Conservation (phyloP, 306 rosid species). For the Acmispon strigosus region DNA sequence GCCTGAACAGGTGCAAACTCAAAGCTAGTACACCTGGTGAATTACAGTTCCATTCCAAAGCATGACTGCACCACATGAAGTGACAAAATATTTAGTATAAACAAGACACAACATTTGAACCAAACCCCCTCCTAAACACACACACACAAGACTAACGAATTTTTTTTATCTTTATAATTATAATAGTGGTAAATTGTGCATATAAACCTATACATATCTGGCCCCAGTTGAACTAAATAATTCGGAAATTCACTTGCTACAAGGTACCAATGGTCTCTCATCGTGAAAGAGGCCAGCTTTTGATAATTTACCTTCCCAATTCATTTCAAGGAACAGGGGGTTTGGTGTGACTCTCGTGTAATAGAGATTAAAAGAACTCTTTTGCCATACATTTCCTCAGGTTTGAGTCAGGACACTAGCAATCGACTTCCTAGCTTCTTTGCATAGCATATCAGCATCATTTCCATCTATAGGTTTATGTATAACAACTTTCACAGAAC, state of each 20-base stretch:
- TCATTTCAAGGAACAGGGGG: slow-evolving; percentile 11
- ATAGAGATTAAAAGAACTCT: slow-evolving; percentile 14
- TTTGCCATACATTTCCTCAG: slow-evolving; percentile 29
- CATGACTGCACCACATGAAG: slow-evolving; percentile 18
- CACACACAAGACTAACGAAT: background rate
- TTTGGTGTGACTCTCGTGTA: background rate
- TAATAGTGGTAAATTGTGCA: background rate
- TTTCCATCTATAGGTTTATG: slow-evolving; percentile 65
- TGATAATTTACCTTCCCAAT: slow-evolving; percentile 12
- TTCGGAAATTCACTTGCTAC: background rate
- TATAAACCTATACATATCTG: background rate
- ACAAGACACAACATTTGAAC: background rate
- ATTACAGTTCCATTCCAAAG: background rate
- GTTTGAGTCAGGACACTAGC: slow-evolving; percentile 45
- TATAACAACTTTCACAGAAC: slow-evolving; percentile 71
- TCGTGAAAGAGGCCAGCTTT: background rate
- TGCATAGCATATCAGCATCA: slow-evolving; percentile 50
- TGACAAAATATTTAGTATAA: background rate
- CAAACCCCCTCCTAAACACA: background rate
- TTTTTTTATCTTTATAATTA: background rate
- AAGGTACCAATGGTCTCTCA: slow-evolving; percentile 1
- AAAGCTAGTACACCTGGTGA: background rate
- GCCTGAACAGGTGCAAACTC: slow-evolving; percentile 13
- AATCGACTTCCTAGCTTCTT: slow-evolving; percentile 62
- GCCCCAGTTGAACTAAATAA: background rate